Base-by-base conservation (phyloP, 768 basidiomycete genomes). In the Suillus spraguei region DNA sequence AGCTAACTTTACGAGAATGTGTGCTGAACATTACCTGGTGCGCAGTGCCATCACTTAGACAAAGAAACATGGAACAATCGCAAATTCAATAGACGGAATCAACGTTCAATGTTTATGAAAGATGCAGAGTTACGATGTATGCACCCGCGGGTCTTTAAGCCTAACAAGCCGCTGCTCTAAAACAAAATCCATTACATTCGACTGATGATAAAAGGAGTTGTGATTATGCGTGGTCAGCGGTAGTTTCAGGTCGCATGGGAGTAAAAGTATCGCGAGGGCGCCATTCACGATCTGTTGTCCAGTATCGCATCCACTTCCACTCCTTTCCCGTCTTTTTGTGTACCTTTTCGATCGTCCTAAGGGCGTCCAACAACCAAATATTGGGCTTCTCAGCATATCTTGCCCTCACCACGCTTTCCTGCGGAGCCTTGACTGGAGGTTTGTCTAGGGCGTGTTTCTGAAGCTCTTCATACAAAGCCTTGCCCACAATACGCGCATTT, bases 401-500 rank as follows among this genome's bases (percentile, higher is more conserved):
- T 17, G 73, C 72, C 22, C 71, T 69, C 10, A 71, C n/a, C 9
- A 46, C 5, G 2, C 54, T 64, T 20, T 69, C 67, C 22, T 64
- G 55, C 50, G 75, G 73, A n/a, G 67, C 67, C 13, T 60, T 6
- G n/a, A 60, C 50, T 2, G 71, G 69, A 36, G 46, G 44, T 2
- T 66, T 71, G 9, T 69, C 64, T 13, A 32, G 52, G 1, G 79
- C 66, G 22, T 80, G 72, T 5, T 66, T 64, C 65, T 78, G 68
- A 10, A 87, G 77, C 17, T 78, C 74, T 1, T 80, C 75, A 20
- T 84, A 70, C 39, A 88, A 74, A 16, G 76, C 75, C 16, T 75
- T 68, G 2, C 82, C 83, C 22, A 86, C 73, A 17, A 73, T 60
- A 39, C 71, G 64, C 1, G 82, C 79, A 35, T 80, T 76, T n/a